Evolutionary conservation across 345 rosid species (phyloP), one percentile per base, ranked within the genome.

Genomic region (Gossypium mustelinum): DNA sequence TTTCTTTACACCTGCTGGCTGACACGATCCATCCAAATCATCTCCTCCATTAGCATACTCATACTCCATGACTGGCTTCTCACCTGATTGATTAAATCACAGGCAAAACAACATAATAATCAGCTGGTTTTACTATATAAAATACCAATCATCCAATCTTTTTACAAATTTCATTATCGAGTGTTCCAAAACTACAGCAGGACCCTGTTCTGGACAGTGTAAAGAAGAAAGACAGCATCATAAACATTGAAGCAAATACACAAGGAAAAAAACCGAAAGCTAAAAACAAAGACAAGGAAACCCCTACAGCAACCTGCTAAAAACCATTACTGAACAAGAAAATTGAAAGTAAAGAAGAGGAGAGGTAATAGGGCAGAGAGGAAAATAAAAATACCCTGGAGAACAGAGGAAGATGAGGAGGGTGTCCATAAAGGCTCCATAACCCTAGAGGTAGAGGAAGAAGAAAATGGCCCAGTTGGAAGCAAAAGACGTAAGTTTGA

Each of bases 381-480:
- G 34, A n/a, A 13, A 55, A 12, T 59, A 44, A 27, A 68, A 60
- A 57, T 79, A 89, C 94, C 86, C 12, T 70, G 73, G 77, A 74
- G 58, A 67, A 76, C 4, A 39, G 84, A 24, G 72, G 83, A 76
- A 57, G 85, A 39, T 14, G 73, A 61, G 7, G 41, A 34, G 20
- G 88, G 78, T 14, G 80, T 70, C 90, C 90, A 84, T 61, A 82
- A 52, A 75, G 86, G 74, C 9, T 82, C 84, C 7, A 75, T 79
- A 73, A 29, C 55, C 3, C 73, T 75, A 18, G 86, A 75, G 65
- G 82, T 75, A 18, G 87, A 75, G 70, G 82, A 76, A 69, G 76
- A 66, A 50, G 84, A 82, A 75, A 82, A 76, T 52, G 44, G 55
- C 39, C 75, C 81, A 52, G 80, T 80, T n/a, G 72, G 70, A 63